These are phyloP conservation scores for Adiantum capillusveneris DNA, from an alignment of 75 land plant genomes.

Conservation along the genomic window DNA sequence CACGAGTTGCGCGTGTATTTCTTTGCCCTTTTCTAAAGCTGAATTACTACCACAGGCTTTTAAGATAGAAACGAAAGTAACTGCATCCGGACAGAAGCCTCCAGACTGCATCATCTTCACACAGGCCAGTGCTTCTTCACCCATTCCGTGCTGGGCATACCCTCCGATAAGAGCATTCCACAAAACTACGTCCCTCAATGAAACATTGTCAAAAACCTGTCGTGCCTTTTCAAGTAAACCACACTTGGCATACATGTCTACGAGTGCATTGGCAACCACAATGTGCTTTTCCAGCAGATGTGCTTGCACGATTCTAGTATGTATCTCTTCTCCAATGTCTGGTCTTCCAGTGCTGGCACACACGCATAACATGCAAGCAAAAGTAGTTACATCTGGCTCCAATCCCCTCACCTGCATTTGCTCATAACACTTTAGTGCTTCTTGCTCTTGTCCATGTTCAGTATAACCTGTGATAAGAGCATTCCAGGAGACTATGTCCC, in stretches of 20 bases:
- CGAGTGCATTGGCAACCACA: constrained; percentile 21
- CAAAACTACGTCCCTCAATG: constrained; percentile 7
- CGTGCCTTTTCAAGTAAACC: constrained; percentile 16
- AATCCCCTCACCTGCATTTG: constrained; percentile 3
- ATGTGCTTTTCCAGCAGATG: constrained; percentile 22
- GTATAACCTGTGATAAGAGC: not conserved
- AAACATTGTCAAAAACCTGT: constrained; percentile 16
- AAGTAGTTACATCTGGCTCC: constrained; percentile 13
- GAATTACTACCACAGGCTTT: constrained; percentile 13
- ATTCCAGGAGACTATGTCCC: constrained; percentile 7
- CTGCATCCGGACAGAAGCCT: constrained; percentile 15
- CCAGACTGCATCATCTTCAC: constrained; percentile 13
- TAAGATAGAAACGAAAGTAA: constrained; percentile 17
- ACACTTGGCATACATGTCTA: constrained; percentile 28
- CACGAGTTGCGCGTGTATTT: constrained; percentile 18
- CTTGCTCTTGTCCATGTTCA: constrained; percentile 11
- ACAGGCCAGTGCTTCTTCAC: constrained; percentile 9
- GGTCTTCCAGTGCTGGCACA: constrained; percentile 15
- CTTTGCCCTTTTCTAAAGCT: constrained; percentile 17
- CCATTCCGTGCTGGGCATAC: too few species aligned
- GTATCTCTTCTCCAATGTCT: constrained; percentile 22
- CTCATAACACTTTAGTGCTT: constrained; percentile 10
- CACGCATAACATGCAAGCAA: constrained; percentile 13
- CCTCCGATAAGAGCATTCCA: constrained; percentile 24
- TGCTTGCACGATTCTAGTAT: constrained; percentile 19